These are phyloP conservation scores for Zelopaecilomyces penicillatus DNA, from an alignment of 2,329 filamentous ascomycete species.

Conservation along the genomic window DNA sequence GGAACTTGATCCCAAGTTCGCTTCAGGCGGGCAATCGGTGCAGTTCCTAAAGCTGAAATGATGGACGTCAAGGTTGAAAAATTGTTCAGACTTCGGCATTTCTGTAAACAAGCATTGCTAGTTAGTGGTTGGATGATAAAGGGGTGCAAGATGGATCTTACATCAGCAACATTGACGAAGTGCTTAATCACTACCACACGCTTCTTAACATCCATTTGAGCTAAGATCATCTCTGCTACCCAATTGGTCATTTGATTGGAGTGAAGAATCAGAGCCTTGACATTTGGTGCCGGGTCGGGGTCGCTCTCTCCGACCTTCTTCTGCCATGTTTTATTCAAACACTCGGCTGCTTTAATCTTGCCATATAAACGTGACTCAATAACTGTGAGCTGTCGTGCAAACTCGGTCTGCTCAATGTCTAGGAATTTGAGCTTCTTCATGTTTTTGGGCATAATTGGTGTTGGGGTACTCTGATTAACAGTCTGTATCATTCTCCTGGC, in stretches of 20 bases:
- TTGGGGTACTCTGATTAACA: slow-evolving; percentile 69
- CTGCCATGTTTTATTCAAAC: slow-evolving; percentile 97
- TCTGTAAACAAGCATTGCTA: slow-evolving; percentile 45
- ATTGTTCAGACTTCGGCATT: slow-evolving; percentile 90
- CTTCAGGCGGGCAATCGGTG: slow-evolving; percentile 87
- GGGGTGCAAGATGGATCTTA: slow-evolving; percentile 46
- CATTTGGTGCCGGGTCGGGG: slow-evolving; percentile 80
- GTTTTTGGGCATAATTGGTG: slow-evolving; percentile 92
- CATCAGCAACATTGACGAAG: slow-evolving; percentile 92
- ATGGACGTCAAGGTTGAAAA: slow-evolving; percentile 97
- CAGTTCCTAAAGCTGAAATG: slow-evolving; percentile 89
- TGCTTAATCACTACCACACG: slow-evolving; percentile 97
- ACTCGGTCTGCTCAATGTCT: slow-evolving; percentile 91
- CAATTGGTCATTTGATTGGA: slow-evolving; percentile 99
- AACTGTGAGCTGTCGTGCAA: slow-evolving; percentile 94
- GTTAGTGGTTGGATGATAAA: slow-evolving; percentile 8
- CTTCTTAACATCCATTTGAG: slow-evolving; percentile 89
- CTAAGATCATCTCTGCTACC: slow-evolving; percentile 98
- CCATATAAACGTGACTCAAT: slow-evolving; percentile 92
- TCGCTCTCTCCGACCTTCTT: slow-evolving; percentile 82
- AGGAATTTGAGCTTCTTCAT: slow-evolving; percentile 99
- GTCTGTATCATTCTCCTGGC: slow-evolving; percentile 83
- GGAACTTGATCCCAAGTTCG: slow-evolving; percentile 93
- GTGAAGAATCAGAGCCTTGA: slow-evolving; percentile 92
- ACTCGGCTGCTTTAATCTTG: slow-evolving; percentile 93